Conservation (phyloP, 2,329 filamentous ascomycete genomes). For the Colletotrichum sp. region DNA sequence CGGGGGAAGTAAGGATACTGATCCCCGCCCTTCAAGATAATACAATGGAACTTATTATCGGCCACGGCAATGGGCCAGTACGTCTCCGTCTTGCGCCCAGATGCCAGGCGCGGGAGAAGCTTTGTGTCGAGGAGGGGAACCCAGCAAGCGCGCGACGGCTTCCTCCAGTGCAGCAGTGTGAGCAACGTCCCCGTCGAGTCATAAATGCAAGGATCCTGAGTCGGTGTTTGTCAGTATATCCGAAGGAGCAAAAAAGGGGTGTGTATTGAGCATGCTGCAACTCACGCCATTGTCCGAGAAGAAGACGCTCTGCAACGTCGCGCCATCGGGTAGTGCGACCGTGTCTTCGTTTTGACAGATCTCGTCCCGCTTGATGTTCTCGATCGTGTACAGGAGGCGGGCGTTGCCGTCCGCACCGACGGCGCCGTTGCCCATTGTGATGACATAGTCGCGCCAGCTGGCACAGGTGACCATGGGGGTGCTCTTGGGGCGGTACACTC, state of each 20-base stretch:
- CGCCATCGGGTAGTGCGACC: slow-evolving; percentile 79
- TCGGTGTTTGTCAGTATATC: slow-evolving; percentile 6
- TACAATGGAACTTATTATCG: slow-evolving; percentile 93
- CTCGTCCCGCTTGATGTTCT: slow-evolving; percentile 92
- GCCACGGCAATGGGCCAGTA: slow-evolving; percentile 98
- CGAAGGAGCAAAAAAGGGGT: background rate
- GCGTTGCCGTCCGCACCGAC: slow-evolving; percentile 79
- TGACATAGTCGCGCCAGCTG: slow-evolving; percentile 94
- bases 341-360: slow-evolving; percentile 95
- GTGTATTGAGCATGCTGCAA: slow-evolving; percentile 26
- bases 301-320: slow-evolving; percentile 81
- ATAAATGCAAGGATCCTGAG: slow-evolving; percentile 91
- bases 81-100: slow-evolving; percentile 83
- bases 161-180: slow-evolving; percentile 89
- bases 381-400: slow-evolving; percentile 86
- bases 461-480: slow-evolving; percentile 90
- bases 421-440: slow-evolving; percentile 93
- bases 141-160: slow-evolving; percentile 85
- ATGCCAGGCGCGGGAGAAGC: slow-evolving; percentile 79
- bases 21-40: slow-evolving; percentile 96
- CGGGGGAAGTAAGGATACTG: slow-evolving; percentile 92
- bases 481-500: slow-evolving; percentile 91
- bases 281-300: slow-evolving; percentile 89
- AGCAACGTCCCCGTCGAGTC: slow-evolving; percentile 90
- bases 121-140: slow-evolving; percentile 91